Percentiles rank a stretch among this genome's conserved stretches.
phyloP scores from a whole-genome alignment of 2,329 filamentous ascomycete species.

The Ilyonectria mors-panacis region DNA sequence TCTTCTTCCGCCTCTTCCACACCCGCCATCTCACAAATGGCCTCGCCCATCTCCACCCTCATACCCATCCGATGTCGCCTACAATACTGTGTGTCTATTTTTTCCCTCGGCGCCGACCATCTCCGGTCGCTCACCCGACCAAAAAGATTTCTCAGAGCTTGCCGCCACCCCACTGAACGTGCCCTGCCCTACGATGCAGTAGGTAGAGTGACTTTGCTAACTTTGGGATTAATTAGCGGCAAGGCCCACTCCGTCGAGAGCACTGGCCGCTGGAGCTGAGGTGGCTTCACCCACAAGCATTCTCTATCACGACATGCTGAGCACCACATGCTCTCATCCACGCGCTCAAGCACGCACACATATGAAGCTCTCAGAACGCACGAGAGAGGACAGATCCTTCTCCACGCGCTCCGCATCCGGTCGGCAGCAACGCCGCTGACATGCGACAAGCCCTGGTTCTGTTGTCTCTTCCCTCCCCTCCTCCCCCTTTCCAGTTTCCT shows the following conservation, averaged over 20 bases:
- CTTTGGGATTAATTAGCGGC: slow-evolving; percentile 18
- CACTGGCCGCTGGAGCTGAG: slow-evolving; percentile 3
- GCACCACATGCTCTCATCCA: slow-evolving; percentile 20
- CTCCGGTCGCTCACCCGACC: slow-evolving; percentile 43
- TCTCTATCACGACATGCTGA: slow-evolving; percentile 20
- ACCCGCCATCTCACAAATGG: background rate
- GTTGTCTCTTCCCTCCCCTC: slow-evolving; percentile 17
- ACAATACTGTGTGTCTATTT: background rate
- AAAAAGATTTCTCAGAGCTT: slow-evolving; percentile 38
- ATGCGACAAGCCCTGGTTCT: slow-evolving; percentile 15
- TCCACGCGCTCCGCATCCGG: background rate
- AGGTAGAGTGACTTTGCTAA: slow-evolving; percentile 24
- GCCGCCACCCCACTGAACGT: slow-evolving; percentile 22
- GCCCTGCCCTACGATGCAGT: slow-evolving; percentile 1
- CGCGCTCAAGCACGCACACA: slow-evolving; percentile 5
- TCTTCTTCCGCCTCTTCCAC: background rate
- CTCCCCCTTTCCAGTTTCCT: slow-evolving; percentile 6
- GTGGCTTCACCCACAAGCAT: slow-evolving; percentile 24
- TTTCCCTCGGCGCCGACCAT: slow-evolving; percentile 24
- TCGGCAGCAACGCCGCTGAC: slow-evolving; percentile 15
- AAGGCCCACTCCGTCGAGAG: slow-evolving; percentile 10
- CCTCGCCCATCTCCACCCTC: slow-evolving; percentile 13
- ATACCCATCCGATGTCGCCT: slow-evolving; percentile 37
- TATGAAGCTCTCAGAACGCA: slow-evolving; percentile 13
- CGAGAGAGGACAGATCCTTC: slow-evolving; percentile 9